These are phyloP conservation scores for Phytophthora boehmeriae DNA, from an alignment of 352 stramenopile species.

Conservation along the genomic window DNA sequence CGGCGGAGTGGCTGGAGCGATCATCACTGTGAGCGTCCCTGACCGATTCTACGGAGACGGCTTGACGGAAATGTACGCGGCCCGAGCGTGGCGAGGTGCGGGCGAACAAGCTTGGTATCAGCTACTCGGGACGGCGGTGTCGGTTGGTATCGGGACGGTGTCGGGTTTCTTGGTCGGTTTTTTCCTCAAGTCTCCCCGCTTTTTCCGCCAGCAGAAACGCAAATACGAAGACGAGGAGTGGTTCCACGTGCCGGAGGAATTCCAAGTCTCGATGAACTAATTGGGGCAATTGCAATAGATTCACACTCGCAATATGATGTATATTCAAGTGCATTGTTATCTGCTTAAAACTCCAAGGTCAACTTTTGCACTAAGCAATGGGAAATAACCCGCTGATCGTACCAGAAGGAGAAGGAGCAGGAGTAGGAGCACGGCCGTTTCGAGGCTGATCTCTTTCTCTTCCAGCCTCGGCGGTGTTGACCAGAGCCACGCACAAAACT, in stretches of 20 bases:
- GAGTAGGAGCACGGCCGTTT: no score
- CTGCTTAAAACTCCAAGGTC: no score
- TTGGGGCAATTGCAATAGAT: no score
- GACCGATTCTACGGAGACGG: slow-evolving; percentile 50
- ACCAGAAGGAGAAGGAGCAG: no score
- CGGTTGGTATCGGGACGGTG: slow-evolving; percentile 36
- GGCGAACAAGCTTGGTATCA: slow-evolving; percentile 53
- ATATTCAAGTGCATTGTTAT: no score
- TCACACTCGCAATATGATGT: slow-evolving; percentile 2
- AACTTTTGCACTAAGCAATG: no score
- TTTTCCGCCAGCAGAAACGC: slow-evolving; percentile 47
- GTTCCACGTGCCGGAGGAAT: slow-evolving; percentile 50
- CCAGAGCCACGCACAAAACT: no score
- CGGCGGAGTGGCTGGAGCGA: slow-evolving; percentile 51
- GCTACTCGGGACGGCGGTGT: slow-evolving; percentile 42
- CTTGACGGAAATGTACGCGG: slow-evolving; percentile 47
- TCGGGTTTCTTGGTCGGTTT: slow-evolving; percentile 37
- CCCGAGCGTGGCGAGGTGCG: slow-evolving; percentile 41
- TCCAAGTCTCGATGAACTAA: slow-evolving; percentile 3
- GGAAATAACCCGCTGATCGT: no score
- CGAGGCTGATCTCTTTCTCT: no score
- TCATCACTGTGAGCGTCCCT: slow-evolving; percentile 52
- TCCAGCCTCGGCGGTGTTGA: no score
- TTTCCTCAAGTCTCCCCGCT: slow-evolving; percentile 46
- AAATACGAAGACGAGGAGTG: slow-evolving; percentile 70